Evolutionary conservation across 108 stramenopile genomes (phyloP), one percentile per base, ranked within the genome.

Genomic region (Stephanodiscus triporus): DNA sequence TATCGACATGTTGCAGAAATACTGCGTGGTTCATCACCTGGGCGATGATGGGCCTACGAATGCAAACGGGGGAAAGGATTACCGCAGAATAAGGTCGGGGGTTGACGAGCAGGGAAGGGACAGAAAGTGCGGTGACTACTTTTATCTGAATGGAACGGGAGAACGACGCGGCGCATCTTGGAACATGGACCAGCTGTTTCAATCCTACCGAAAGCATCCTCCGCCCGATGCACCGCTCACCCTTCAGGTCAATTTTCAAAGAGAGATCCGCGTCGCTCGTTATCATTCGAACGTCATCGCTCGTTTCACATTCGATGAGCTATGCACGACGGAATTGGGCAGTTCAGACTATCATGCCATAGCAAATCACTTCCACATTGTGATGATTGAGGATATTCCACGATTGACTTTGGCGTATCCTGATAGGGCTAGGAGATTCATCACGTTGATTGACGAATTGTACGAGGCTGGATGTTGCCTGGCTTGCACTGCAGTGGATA

Each of bases 361-460:
- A 56, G 97, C 97, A 0, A 66, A 85, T 38, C 54, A 88, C 8
- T 98, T 99, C 84, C 78, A 83, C 56, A 80, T 94, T 14, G 73
- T 99, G 29, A 81, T 90, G 69, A 32, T 99, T 24, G 78, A 86
- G 45, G 60, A 96, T 53, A 84, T 99, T 57, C 97, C 97, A 14
- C 42, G 34, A 17, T 72, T 99, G 83, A 79, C 73, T 13, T 79
- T 97, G 42, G 77, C 83, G 37, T 16, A 85, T 43, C 70, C 85
- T 14, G 91, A 97, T 72, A 76, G 87, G 74, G 91, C 96, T 9
- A 82, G 99, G 68, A 89, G 99, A 59, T 98, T 99, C 74, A 98
- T 99, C 70, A 98, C 97, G 19, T 79, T 99, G 61, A 80, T 99
- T 53, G 99, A 99, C 80, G 96, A 97, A 66, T 75, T 99, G 42